Base-by-base conservation (phyloP, 345 rosid genomes). In the Schrenkiella parvula region DNA sequence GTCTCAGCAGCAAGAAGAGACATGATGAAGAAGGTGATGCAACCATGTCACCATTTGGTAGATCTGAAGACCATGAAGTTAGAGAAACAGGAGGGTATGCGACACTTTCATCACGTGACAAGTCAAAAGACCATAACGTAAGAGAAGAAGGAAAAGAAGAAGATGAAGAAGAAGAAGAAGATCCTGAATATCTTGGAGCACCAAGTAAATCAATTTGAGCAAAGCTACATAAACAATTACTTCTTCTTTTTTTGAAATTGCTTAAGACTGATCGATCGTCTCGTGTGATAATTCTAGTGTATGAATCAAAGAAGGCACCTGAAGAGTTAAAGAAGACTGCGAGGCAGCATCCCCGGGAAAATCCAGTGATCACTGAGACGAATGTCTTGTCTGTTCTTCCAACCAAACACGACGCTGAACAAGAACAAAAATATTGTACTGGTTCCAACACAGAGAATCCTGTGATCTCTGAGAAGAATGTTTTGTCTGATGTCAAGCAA, bases 241-340 rank as follows among this genome's bases (percentile, higher is more conserved):
- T 8, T 9, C 15, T 3, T 37, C 1, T 8, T 9, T 29, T 3
- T 9, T 5, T 44, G 7, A 14, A 17, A 54, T 21, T 64, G 4
- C 51, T 28, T 46, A 11, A 34, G 31, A 48, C 61, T 76, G 13
- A 51, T 42, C 2, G 3, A 59, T 14, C 4, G 7, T 79, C 3
- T 42, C 55, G 28, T 64, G 51, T 68, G 26, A 43, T 60, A 13
- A 77, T 77, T 75, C 1, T 78, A 89, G 96, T 85, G 89, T 87
- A 89, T 69, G 92, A 89, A 79, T 87, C 90, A 15, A 89, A 87
- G 73, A 74, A 80, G 50, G 90, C 90, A 7, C 85, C 92, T 43
- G 85, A 80, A 60, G 81, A 75, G 28, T 76, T 76, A 15, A 84
- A 77, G 78, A 74, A 74, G 72, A 51, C 80, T 1, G 85, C 87